Conservation (phyloP, 768 basidiomycete species). For the Scleroderma bovista region DNA sequence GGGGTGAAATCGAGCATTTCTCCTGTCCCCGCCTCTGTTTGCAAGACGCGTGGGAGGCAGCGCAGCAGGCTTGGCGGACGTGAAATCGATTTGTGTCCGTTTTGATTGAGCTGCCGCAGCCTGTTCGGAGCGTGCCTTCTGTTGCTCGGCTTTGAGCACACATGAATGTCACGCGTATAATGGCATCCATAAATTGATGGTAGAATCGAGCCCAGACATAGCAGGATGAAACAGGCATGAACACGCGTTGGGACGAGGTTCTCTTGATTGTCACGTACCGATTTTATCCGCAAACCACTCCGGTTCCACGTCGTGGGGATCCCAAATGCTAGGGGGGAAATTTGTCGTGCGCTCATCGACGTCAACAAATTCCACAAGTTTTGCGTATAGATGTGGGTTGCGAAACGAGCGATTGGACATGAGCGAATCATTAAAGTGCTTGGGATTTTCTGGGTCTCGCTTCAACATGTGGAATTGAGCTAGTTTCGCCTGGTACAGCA, state of each 20-base stretch:
- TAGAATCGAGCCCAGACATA: constrained; percentile 2
- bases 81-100: constrained; percentile 61
- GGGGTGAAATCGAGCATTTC: constrained; percentile 24
- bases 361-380: constrained; percentile 91
- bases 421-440: constrained; percentile 94
- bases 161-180: constrained; percentile 1
- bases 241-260: constrained; percentile 19
- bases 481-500: constrained; percentile 61
- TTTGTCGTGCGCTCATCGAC: constrained; percentile 86
- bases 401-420: constrained; percentile 91
- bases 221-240: constrained; percentile 12
- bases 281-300: constrained; percentile 78
- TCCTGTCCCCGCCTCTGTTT: constrained; percentile 13
- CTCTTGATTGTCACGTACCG: constrained; percentile 45
- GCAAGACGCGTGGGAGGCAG: constrained; percentile 3
- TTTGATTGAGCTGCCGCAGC: constrained; percentile 49
- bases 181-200: background rate
- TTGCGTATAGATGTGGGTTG: constrained; percentile 94
- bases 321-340: constrained; percentile 72
- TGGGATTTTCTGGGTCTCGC: constrained; percentile 51
- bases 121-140: constrained; percentile 61
- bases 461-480: constrained; percentile 74
- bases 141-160: constrained; percentile 48
- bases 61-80: constrained; percentile 24
- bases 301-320: constrained; percentile 53